Conservation (phyloP, 2,329 filamentous ascomycete genomes). For the Botrytis medusae region DNA sequence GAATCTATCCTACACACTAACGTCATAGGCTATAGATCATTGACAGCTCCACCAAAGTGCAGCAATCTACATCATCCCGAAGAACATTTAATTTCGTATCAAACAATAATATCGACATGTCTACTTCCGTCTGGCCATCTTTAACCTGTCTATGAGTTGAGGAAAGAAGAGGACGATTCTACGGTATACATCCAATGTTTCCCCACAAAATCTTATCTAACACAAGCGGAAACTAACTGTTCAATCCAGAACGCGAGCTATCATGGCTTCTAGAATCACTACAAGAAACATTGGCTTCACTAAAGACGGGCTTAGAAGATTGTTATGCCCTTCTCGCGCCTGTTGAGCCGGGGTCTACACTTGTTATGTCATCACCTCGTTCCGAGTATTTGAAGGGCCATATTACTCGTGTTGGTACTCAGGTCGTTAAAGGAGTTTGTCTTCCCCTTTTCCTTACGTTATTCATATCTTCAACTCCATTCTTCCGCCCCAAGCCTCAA, state of each 20-base stretch:
- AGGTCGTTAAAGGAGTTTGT: constrained; percentile 84
- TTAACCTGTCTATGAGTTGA: constrained; percentile 32
- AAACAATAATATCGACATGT: constrained; percentile 26
- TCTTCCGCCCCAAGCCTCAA: not conserved
- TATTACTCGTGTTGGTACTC: constrained; percentile 85
- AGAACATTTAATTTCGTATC: not conserved
- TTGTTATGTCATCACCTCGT: constrained; percentile 82
- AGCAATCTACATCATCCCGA: not conserved
- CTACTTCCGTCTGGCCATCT: constrained; percentile 37
- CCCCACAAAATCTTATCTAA: not conserved
- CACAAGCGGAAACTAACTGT: not conserved
- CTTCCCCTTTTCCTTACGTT: not conserved
- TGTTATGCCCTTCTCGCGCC: constrained; percentile 85
- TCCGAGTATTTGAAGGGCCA: constrained; percentile 91
- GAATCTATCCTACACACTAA: constrained; percentile 6
- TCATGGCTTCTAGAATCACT: constrained; percentile 41
- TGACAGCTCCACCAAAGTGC: not conserved
- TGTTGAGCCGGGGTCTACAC: constrained; percentile 79
- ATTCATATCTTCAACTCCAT: too few species aligned
- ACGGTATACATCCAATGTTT: constrained; percentile 27
- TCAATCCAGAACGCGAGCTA: constrained; percentile 36
- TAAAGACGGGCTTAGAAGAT: constrained; percentile 45
- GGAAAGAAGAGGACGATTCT: constrained; percentile 38
- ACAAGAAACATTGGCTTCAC: constrained; percentile 37
- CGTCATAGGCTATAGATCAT: constrained; percentile 6